Evolutionary conservation across 169 alveolate species (phyloP), one percentile per base, ranked within the genome.

Genomic region (Eimeria acervulina): DNA sequence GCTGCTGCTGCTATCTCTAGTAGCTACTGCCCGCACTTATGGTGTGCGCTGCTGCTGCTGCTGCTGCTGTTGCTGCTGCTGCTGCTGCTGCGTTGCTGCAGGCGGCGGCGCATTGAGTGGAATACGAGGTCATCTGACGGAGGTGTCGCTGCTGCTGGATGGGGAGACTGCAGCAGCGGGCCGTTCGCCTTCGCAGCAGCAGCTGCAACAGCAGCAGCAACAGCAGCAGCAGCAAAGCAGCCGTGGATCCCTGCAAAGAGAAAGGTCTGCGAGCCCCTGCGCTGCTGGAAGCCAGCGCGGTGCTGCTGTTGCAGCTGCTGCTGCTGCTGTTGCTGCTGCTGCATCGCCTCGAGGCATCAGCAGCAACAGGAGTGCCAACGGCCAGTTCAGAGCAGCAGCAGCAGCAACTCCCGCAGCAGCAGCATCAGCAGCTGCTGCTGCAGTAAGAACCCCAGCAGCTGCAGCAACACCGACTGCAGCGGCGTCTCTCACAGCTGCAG

Each of bases 51-150:
- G 55, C 55, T 47, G 55, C 55, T 47, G 55, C 12, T 5, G 55
- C 55, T 47, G 12, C 12, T 7, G 55, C 55, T 47, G 5, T 12
- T 47, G 55, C 12, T 47, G 55, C 55, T 47, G 55, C 55, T 47
- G 55, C 47, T 72, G 83, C 47, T 28, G 83, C 47, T 13, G 6
- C 83, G 5, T 17, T 31, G 83, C 21, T 72, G 83, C 94, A 66
- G 66, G 84, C 40, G 94, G 94, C 8, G 94, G 94, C n/a, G 94
- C 63, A 23, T 40, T 87, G 52, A 7, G 66, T 19, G 94, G 94
- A n/a, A 36, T 55, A 1, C 55, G 94, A 12, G 94, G 94, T 8
- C 42, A 55, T 59, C 55, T 87, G 76, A 70, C 72, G 33, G 83
- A 66, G 61, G 47, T 87, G 38, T 87, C 83, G n/a, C n/a, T 72